Percentiles rank a stretch among this genome's conserved stretches.
Conservation (phyloP, 169 alveolate species). For the Plasmodium knowlesi region DNA sequence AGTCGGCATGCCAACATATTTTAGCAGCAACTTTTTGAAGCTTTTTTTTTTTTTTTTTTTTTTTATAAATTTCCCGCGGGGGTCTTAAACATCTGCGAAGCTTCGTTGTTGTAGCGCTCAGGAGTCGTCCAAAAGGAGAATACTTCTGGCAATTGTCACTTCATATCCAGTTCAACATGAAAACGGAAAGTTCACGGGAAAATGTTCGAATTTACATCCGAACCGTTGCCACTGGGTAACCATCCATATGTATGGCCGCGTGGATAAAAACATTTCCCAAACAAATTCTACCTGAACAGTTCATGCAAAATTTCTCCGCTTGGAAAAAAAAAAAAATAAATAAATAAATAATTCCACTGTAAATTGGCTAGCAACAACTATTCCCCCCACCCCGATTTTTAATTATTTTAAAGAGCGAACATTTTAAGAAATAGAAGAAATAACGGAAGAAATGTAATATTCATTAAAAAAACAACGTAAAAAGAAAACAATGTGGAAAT, state of each 20-base stretch:
- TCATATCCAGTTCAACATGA: background rate
- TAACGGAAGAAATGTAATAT: background rate
- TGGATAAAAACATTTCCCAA: background rate
- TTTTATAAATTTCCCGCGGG: background rate
- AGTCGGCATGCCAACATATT: background rate
- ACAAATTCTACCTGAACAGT: background rate
- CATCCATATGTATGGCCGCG: background rate
- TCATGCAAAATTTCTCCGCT: background rate
- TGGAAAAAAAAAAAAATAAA: background rate
- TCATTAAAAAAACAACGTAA: background rate
- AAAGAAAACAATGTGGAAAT: background rate
- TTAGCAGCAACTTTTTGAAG: background rate
- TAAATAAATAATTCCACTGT: background rate
- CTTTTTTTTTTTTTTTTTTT: background rate
- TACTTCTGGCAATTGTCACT: background rate
- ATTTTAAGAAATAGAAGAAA: background rate
- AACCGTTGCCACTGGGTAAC: background rate
- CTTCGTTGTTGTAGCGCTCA: background rate
- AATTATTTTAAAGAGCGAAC: background rate
- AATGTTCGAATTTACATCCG: background rate
- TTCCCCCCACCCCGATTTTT: background rate
- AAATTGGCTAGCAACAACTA: background rate
- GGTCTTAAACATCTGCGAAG: background rate
- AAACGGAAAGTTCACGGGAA: background rate
- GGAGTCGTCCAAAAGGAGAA: background rate